Conservation (phyloP, 1,284 basidiomycete species). For the Cryptococcus sp. region DNA sequence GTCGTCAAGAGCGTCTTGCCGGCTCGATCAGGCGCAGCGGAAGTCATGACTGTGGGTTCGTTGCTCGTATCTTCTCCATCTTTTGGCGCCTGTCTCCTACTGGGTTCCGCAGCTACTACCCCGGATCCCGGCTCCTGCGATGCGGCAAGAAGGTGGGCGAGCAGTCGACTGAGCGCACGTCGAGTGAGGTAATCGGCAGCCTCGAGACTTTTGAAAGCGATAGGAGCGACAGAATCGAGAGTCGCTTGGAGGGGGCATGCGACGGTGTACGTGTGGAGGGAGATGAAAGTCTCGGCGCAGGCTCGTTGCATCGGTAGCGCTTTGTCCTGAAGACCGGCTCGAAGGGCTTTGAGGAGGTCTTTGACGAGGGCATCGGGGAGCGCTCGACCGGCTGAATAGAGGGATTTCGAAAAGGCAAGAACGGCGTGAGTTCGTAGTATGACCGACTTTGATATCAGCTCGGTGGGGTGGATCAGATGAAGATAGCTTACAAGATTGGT, state of each 20-base stretch:
- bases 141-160: constrained; percentile 75
- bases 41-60: constrained; percentile 50
- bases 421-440: constrained; percentile 80
- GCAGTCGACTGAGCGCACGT: constrained; percentile 67
- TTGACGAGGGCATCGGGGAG: constrained; percentile 71
- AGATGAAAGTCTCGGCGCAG: constrained; percentile 55
- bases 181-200: constrained; percentile 77
- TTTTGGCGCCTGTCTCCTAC: constrained; percentile 57
- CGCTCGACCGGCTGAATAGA: constrained; percentile 72
- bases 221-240: constrained; percentile 48
- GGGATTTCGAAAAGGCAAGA: constrained; percentile 65
- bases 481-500: constrained; percentile 61
- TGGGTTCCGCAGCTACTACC: constrained; percentile 47
- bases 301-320: constrained; percentile 80
- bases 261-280: constrained; percentile 29
- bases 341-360: constrained; percentile 82
- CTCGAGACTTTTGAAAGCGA: constrained; percentile 73
- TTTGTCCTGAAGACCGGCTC: constrained; percentile 71
- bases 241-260: constrained; percentile 31
- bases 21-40: constrained; percentile 54
- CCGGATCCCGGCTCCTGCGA: constrained; percentile 70
- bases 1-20: constrained; percentile 69
- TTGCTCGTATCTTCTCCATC: constrained; percentile 58
- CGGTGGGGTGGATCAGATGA: background rate
- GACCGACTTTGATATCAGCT: constrained; percentile 53